A percentile compares a stretch with the other conserved stretches of the same genome.
These are phyloP conservation scores for Russula sp. DNA, from an alignment of 768 basidiomycete genomes.

Conservation along the genomic window DNA sequence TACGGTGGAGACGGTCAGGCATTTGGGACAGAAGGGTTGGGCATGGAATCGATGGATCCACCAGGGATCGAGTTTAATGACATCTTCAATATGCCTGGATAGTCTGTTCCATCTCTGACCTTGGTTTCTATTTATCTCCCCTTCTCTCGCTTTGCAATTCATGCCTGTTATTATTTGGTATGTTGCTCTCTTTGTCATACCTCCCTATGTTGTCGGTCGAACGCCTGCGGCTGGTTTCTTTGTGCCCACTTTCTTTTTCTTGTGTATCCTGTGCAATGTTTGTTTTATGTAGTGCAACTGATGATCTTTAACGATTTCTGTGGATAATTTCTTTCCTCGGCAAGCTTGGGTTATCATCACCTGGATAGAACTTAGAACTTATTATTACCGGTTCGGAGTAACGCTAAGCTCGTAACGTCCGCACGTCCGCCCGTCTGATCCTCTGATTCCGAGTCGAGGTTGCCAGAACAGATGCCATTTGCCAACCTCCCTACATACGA, in stretches of 20 bases:
- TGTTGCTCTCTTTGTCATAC: background rate
- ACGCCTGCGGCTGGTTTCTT: background rate
- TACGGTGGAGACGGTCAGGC: constrained; percentile 16
- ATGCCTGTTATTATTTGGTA: constrained; percentile 1
- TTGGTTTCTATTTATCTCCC: background rate
- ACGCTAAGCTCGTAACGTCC: too few relatives aligned
- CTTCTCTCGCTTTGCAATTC: background rate
- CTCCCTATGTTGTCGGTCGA: background rate
- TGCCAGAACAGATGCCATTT: constrained; percentile 53
- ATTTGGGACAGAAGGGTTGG: constrained; percentile 14
- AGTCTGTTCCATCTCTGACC: background rate
- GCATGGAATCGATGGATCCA: constrained; percentile 20
- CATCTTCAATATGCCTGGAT: constrained; percentile 23
- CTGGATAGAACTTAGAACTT: background rate
- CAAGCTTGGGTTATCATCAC: too few relatives aligned
- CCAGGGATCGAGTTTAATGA: constrained; percentile 24
- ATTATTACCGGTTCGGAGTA: background rate
- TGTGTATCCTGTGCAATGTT: constrained; percentile 4
- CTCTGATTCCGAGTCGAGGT: too few relatives aligned
- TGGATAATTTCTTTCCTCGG: background rate
- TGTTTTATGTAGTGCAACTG: constrained; percentile 19
- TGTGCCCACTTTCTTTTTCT: background rate
- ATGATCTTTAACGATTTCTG: constrained; percentile 17
- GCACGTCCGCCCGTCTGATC: too few relatives aligned
- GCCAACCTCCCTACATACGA: constrained; percentile 58